phyloP scores from a whole-genome alignment of 164 flowering plant species.

The Vitis rupestris region DNA sequence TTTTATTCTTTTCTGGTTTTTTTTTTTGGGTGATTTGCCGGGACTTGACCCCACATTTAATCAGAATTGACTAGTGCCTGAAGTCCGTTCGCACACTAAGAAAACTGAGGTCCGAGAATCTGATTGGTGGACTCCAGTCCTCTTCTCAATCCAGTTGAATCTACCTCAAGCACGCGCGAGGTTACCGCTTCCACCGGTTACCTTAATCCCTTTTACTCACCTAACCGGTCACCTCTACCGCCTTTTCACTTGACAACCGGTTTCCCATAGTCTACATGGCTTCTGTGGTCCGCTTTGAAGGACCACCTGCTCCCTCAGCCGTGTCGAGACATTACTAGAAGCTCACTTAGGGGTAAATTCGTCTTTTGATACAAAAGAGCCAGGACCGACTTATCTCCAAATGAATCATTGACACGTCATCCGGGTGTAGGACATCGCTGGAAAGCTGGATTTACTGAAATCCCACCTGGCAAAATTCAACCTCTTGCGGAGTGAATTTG shows the following conservation, averaged over 20 bases:
- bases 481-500: slow-evolving; percentile 39
- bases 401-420: background rate
- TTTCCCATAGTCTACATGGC: background rate
- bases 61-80: slow-evolving; percentile 26
- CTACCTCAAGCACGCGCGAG: slow-evolving; percentile 2
- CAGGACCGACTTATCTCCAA: background rate
- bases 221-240: slow-evolving; percentile 20
- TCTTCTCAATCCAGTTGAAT: slow-evolving; percentile 24
- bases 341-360: background rate
- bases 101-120: background rate
- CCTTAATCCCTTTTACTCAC: slow-evolving; percentile 4
- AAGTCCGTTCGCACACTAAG: slow-evolving; percentile 30
- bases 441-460: background rate
- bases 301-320: background rate
- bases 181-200: slow-evolving; percentile 26
- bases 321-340: background rate
- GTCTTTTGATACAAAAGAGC: background rate
- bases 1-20: slow-evolving; percentile 12
- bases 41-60: slow-evolving; percentile 42
- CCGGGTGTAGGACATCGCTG: background rate
- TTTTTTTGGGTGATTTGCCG: slow-evolving; percentile 33
- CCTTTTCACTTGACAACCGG: slow-evolving; percentile 26
- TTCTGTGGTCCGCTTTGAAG: background rate
- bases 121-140: slow-evolving; percentile 39
- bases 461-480: slow-evolving; percentile 18